Evolutionary conservation across 495 filamentous ascomycete species (phyloP), one percentile per base, ranked within the genome.

Genomic region (Rusavskia elegans): DNA sequence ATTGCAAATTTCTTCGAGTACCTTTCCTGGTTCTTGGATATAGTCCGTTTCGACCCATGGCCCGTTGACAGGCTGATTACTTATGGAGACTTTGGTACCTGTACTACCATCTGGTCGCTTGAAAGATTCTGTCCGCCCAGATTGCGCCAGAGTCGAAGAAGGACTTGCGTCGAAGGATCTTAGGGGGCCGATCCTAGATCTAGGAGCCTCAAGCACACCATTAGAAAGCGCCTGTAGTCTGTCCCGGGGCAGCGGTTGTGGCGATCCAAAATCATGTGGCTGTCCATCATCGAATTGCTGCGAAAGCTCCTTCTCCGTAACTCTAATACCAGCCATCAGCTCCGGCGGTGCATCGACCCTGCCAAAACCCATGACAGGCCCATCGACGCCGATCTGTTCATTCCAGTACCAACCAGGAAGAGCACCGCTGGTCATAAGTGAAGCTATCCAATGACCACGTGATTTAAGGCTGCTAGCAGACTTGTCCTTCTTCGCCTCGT

Each of bases 1-100:
- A 21, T 54, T 38, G 6, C 50, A 32, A 7, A 54, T 39, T 9
- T 54, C 50, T 23, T 50, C 29, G 20, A 57, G 39, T n/a, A 57
- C 51, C 29, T 54, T 44, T 14, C 17, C 29, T 13, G 51, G 44
- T 17, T 57, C 51, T 10, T 57, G 25, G 40, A 57, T 13, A 11
- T 50, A 37, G 21, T 40, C 51, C 30, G 45, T 46, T 6, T 54
- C 35, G 25, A 37, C 38, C n/a, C 27, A 6, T 11, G 35, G 39
- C 19, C 51, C 55, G 40, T 57, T 46, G 5, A 37, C 46, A 19
- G 25, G 41, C 1, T 27, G 42, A 21, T 54, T 53, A 4, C 23
- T 38, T 29, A 57, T 17, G 17, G 25, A 7, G 2, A 57, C 52
- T 17, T 51, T 50, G 9, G 48, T 53, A n/a, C 21, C 55, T 17